Evolutionary conservation across 1,284 basidiomycete species (phyloP), one percentile per base, ranked within the genome.

Genomic region (Puccinia polysora): DNA sequence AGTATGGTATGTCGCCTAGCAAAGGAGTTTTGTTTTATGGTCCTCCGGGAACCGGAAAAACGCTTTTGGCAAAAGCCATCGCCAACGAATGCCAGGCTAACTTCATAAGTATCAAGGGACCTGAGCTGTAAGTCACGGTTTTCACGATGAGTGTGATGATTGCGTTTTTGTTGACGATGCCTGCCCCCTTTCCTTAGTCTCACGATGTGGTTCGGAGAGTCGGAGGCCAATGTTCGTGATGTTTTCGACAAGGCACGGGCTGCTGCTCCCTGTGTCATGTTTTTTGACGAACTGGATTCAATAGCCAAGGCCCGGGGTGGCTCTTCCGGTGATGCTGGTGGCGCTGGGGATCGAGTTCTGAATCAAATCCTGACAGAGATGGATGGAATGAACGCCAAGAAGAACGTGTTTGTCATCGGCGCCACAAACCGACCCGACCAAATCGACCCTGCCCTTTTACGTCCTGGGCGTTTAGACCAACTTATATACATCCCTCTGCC

Each of bases 181-280:
- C 4, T 7, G 23, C 36, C 74, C 74, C 75, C 75, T 68, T 75
- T 75, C 32, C 76, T 76, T 59, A 74, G 77, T 68, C 78, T 82
- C 34, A 98, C 94, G 12, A 98, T 98, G 96, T 98, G 95, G 95
- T 98, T 98, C 82, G 96, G 96, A 86, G 96, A 98, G 84, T 97
- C 93, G 5, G 96, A 99, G 82, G 95, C 95, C 76, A 97, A 97
- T 79, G 96, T 99, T 65, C 91, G 96, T 77, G 96, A 98, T 77
- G 92, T 98, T 74, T 99, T 99, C 81, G 95, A 98, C 86, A 97
- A 98, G 83, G 95, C 96, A 65, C 91, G 96, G 77, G 95, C 95
- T 25, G 96, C 96, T 4, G 94, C 95, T 7, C 96, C 96, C 52
- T 97, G 95, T 81, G 93, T 98, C 76, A 97, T 98, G 93, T 98